Base-by-base conservation (phyloP, 2,329 filamentous ascomycete genomes). In the Penicillium corylophilum region DNA sequence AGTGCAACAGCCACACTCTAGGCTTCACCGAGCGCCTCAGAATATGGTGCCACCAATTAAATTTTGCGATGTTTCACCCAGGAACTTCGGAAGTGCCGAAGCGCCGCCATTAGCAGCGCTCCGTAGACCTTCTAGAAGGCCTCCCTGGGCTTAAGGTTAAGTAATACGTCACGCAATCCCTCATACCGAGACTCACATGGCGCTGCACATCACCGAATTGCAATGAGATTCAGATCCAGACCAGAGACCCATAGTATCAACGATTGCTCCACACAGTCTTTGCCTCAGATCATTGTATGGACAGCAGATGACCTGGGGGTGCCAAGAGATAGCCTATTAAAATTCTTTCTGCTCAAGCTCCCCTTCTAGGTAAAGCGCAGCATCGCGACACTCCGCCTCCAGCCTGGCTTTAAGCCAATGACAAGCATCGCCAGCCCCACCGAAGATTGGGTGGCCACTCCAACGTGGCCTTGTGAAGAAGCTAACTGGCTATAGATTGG, bases 341-440 rank as follows among this genome's bases (percentile, higher is more conserved):
- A 55, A 50, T 46, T 42, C 46, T 58, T 57, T 71, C 68, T 69
- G 66, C 48, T 70, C 48, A 66, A 71, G 65, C 66, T 71, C 67
- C 67, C 67, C 57, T 59, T 69, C 65, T 63, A n/a, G 66, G 68
- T 55, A 60, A 64, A 60, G 64, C 50, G 50, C 40, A 16, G 50
- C 50, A 55, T 46, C 43, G 48, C 48, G 39, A 51, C 20, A 33
- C 55, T 53, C 47, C 50, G 48, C 51, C 46, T 51, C 44, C 26
- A 41, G 43, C 41, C 35, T 47, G 43, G 48, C 46, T 50, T 53
- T 48, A 28, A 36, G 13, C 61, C 61, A 64, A 62, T 62, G 13
- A 47, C 10, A 42, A 35, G 20, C 44, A 39, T 33, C 28, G 15
- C 12, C 5, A 8, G 43, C 35, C 42, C 57, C 59, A 59, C 55